These are phyloP conservation scores for Fusarium clavum DNA, from an alignment of 2,329 filamentous ascomycete genomes.

Conservation along the genomic window DNA sequence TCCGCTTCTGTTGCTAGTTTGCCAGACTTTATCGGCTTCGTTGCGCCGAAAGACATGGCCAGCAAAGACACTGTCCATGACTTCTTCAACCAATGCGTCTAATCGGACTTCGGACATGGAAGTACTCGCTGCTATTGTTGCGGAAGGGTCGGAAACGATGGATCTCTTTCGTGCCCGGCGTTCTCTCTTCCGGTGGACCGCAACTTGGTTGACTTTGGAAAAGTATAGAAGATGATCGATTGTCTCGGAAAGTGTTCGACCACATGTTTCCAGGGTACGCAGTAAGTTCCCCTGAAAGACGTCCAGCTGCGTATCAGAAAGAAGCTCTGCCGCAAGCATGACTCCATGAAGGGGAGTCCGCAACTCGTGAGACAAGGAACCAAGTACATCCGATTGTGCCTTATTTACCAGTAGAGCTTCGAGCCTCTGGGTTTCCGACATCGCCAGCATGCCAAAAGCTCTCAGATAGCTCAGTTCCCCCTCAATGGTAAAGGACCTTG, in stretches of 20 bases:
- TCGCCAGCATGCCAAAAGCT: slow-evolving; percentile 65
- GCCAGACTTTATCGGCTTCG: slow-evolving; percentile 29
- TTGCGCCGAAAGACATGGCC: slow-evolving; percentile 34
- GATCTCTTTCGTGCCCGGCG: slow-evolving; percentile 22
- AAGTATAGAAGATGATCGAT: slow-evolving; percentile 66
- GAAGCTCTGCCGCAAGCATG: slow-evolving; percentile 64
- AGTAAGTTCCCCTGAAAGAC: slow-evolving; percentile 60
- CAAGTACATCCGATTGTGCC: slow-evolving; percentile 69
- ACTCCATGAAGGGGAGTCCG: slow-evolving; percentile 71
- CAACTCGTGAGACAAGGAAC: slow-evolving; percentile 71
- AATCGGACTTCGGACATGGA: slow-evolving; percentile 20
- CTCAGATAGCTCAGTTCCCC: slow-evolving; percentile 63
- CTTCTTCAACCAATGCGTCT: slow-evolving; percentile 38
- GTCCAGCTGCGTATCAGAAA: slow-evolving; percentile 62
- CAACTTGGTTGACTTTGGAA: slow-evolving; percentile 63
- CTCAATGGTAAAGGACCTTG: slow-evolving; percentile 57
- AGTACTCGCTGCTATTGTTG: slow-evolving; percentile 1
- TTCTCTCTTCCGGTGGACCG: slow-evolving; percentile 26
- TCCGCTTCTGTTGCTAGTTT: slow-evolving; percentile 14
- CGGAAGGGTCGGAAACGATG: slow-evolving; percentile 8
- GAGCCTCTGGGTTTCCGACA: slow-evolving; percentile 66
- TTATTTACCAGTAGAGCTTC: slow-evolving; percentile 54
- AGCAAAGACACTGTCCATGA: slow-evolving; percentile 42
- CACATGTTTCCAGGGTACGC: slow-evolving; percentile 62
- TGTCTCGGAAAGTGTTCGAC: slow-evolving; percentile 63